Conservation (phyloP, 1,284 basidiomycete genomes). For the Ceratobasidium sp. region DNA sequence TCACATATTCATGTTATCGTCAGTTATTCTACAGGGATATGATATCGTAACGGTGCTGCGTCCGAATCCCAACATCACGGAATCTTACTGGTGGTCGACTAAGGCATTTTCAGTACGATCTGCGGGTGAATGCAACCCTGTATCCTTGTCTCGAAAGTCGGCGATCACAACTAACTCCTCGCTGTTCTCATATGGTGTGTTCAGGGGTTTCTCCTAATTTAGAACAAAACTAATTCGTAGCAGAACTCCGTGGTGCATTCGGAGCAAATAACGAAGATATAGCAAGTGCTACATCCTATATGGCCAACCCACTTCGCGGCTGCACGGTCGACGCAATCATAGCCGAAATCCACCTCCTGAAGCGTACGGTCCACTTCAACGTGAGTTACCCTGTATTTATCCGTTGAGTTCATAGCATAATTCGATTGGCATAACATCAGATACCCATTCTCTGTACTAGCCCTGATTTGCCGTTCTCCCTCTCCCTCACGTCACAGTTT, state of each 20-base stretch:
- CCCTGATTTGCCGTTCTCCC: not conserved
- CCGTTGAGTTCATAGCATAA: too few species aligned
- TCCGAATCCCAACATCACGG: slow-evolving; percentile 8
- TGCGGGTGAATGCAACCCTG: slow-evolving; percentile 1
- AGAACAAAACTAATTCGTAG: not conserved
- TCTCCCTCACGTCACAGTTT: not conserved
- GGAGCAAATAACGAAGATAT: not conserved
- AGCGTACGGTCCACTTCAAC: not conserved
- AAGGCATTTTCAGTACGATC: not conserved
- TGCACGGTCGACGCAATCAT: not conserved
- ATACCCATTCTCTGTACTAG: not conserved
- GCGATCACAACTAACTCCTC: not conserved
- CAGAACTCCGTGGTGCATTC: not conserved
- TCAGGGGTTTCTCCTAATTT: not conserved
- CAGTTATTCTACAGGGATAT: slow-evolving; percentile 8
- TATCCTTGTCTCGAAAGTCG: not conserved
- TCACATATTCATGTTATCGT: not conserved
- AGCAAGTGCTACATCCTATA: not conserved
- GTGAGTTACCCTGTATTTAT: too few species aligned
- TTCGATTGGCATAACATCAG: not conserved
- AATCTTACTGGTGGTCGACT: slow-evolving; percentile 5
- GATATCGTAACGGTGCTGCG: slow-evolving; percentile 1
- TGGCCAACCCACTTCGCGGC: slow-evolving; percentile 1
- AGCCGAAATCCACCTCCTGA: too few species aligned
- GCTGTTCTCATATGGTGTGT: slow-evolving; percentile 1